Percentiles rank a stretch among this genome's conserved stretches.
phyloP scores from a whole-genome alignment of 2,329 filamentous ascomycete species.

The Coniochaeta ligniaria region DNA sequence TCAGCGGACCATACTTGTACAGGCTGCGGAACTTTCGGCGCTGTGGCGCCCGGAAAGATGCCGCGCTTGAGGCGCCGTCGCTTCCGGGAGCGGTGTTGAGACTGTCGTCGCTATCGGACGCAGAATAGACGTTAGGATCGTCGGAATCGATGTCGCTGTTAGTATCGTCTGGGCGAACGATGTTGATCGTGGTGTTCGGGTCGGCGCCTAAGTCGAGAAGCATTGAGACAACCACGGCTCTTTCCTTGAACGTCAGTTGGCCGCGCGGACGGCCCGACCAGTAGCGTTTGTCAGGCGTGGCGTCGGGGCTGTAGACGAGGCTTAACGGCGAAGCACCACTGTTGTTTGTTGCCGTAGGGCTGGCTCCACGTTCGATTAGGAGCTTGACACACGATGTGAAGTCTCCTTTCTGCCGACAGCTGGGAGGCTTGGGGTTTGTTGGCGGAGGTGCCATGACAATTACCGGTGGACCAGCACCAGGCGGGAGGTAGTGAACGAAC shows the following conservation, averaged over 20 bases:
- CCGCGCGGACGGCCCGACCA: not conserved
- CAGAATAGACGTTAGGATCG: not conserved
- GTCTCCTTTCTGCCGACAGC: not conserved
- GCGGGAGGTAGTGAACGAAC: not conserved
- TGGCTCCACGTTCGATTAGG: not conserved
- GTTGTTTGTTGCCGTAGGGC: not conserved
- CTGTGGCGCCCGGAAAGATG: not conserved
- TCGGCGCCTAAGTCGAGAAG: not conserved
- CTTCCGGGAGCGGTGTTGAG: not conserved
- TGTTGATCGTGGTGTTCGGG: not conserved
- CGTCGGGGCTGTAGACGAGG: not conserved
- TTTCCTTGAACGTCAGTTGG: not conserved
- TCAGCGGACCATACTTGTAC: not conserved
- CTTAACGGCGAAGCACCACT: not conserved
- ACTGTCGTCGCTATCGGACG: not conserved
- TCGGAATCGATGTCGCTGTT: not conserved
- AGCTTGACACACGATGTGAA: not conserved
- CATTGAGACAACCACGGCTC: not conserved
- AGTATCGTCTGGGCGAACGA: not conserved
- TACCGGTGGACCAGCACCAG: not conserved
- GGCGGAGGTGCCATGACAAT: not conserved
- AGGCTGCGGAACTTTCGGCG: not conserved
- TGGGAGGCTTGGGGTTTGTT: not conserved
- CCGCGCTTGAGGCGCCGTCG: not conserved
- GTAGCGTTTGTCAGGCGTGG: not conserved